phyloP scores from a whole-genome alignment of 257 asterid genomes.

The Nicotiana attenuata region DNA sequence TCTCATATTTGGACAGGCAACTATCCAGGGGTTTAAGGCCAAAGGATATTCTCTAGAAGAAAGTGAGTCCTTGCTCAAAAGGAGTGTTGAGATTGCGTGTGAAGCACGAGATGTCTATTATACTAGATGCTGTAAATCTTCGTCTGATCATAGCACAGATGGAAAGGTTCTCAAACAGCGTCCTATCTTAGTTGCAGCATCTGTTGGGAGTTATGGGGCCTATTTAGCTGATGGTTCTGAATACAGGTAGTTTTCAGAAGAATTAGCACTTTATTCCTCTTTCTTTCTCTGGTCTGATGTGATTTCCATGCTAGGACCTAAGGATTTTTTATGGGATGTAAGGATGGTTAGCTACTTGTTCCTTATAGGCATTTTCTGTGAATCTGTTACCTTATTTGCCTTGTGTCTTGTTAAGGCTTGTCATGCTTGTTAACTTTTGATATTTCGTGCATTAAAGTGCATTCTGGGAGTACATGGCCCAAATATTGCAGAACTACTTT shows the following conservation, averaged over 20 bases:
- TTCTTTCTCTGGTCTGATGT: neutral
- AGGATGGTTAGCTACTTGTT: neutral
- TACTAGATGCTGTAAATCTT: conserved; percentile 43
- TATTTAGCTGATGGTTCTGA: conserved; percentile 92
- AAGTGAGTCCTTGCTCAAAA: conserved; percentile 64
- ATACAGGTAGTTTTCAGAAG: conserved; percentile 53
- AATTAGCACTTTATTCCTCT: neutral
- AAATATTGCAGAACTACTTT: neutral
- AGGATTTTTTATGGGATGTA: neutral
- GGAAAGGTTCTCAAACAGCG: conserved; percentile 63
- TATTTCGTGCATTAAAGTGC: neutral
- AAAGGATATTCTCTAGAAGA: conserved; percentile 75
- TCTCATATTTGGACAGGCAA: conserved; percentile 53
- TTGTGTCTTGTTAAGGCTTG: neutral
- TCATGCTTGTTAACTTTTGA: neutral
- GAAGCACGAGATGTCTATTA: conserved; percentile 72
- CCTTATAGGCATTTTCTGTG: neutral
- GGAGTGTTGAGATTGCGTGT: conserved; percentile 72
- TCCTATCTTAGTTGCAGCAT: conserved; percentile 75
- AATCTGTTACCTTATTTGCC: neutral
- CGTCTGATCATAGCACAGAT: conserved; percentile 24
- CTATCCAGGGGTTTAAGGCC: conserved; percentile 80
- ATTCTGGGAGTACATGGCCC: neutral
- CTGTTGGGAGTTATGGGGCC: conserved; percentile 95
- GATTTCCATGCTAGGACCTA: neutral